Conservation (phyloP, 1,139 yeast genomes). For the Kodamaea fungicola region DNA sequence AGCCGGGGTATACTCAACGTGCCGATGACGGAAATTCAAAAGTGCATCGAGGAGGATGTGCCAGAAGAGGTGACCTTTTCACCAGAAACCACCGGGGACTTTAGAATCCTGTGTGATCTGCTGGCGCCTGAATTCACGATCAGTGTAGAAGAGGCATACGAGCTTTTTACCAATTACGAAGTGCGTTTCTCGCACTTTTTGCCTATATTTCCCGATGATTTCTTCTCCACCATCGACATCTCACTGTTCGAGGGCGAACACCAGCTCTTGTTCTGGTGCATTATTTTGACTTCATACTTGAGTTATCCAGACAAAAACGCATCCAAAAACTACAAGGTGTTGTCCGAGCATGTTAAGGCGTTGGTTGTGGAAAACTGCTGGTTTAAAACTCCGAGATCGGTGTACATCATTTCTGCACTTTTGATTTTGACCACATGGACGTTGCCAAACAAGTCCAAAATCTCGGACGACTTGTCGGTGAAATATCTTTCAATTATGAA, state of each 20-base stretch:
- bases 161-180: constrained; percentile 30
- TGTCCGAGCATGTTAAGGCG: constrained; percentile 34
- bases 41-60: constrained; percentile 16
- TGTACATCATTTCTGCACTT: constrained; percentile 38
- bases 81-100: constrained; percentile 5
- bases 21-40: constrained; percentile 23
- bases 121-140: constrained; percentile 21
- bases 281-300: constrained; percentile 34
- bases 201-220: constrained; percentile 41
- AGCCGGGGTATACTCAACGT: constrained; percentile 12
- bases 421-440: constrained; percentile 48
- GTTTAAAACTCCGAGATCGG: constrained; percentile 45
- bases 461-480: constrained; percentile 34
- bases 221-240: constrained; percentile 26
- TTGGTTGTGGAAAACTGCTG: constrained; percentile 44
- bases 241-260: constrained; percentile 26
- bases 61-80: constrained; percentile 1
- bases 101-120: constrained; percentile 16
- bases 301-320: constrained; percentile 16
- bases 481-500: constrained; percentile 43
- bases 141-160: constrained; percentile 25
- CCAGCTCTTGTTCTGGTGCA: constrained; percentile 42
- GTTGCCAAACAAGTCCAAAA: constrained; percentile 32
- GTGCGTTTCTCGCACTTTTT: constrained; percentile 31
- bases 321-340: constrained; percentile 19